These are phyloP conservation scores for Syzygium grande DNA, from an alignment of 345 rosid genomes.

Conservation along the genomic window DNA sequence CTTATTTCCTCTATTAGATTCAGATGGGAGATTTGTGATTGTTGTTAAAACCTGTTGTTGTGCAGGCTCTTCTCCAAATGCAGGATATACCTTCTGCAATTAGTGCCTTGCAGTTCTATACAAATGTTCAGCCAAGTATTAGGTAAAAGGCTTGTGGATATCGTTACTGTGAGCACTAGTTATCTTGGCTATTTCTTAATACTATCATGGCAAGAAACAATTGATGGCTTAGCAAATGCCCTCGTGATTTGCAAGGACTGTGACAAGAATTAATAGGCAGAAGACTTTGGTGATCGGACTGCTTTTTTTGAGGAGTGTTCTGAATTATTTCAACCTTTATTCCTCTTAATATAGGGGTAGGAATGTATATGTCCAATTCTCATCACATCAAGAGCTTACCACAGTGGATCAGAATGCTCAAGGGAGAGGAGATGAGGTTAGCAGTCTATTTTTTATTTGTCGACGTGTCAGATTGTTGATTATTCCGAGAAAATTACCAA, in stretches of 20 bases:
- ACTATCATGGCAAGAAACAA: not conserved
- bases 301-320: not conserved
- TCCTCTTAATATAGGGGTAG: slow-evolving; percentile 55
- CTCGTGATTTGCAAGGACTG: not conserved
- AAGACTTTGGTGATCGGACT: not conserved
- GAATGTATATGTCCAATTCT: slow-evolving; percentile 93
- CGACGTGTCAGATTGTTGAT: not conserved
- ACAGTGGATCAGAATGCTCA: slow-evolving; percentile 91
- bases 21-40: not conserved
- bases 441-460: not conserved
- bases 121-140: slow-evolving; percentile 80
- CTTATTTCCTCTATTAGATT: not conserved
- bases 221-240: not conserved
- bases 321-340: not conserved
- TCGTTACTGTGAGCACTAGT: not conserved
- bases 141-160: slow-evolving; percentile 28
- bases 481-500: not conserved
- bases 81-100: slow-evolving; percentile 88
- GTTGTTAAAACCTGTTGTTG: not conserved
- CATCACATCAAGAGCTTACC: slow-evolving; percentile 98
- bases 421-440: slow-evolving; percentile 93
- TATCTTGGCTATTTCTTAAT: not conserved
- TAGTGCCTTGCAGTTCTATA: slow-evolving; percentile 72
- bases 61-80: slow-evolving; percentile 97
- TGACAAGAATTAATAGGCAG: not conserved